Percentiles rank a stretch among this genome's conserved stretches.
Evolutionary conservation across 225 moss, liverwort and hornwort species (phyloP).

Genomic region (Anthoceros angustus): DNA sequence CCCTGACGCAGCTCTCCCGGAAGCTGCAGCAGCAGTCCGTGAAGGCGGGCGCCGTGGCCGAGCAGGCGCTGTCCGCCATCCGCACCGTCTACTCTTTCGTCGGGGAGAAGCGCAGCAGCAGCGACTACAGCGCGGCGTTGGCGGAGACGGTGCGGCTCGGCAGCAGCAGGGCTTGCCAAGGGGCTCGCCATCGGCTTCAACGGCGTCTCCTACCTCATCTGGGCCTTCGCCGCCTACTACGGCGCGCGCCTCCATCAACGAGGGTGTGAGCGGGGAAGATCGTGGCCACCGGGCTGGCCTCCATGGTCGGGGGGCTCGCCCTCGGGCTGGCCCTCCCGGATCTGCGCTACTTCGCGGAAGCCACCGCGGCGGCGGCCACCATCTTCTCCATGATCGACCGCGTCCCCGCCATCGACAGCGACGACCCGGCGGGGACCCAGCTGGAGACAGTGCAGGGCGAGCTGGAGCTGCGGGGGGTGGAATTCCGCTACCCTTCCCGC

Average conservation of each 20-base stretch:
- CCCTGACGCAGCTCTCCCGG: background rate
- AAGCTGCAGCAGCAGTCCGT: background rate
- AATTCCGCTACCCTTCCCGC: slow-evolving; percentile 84
- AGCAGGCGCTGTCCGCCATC: slow-evolving; percentile 68
- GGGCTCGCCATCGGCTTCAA: slow-evolving; percentile 80
- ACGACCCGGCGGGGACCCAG: slow-evolving; percentile 32
- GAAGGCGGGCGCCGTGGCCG: background rate
- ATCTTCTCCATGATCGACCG: slow-evolving; percentile 70
- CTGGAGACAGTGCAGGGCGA: slow-evolving; percentile 49
- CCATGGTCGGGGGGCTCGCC: background rate
- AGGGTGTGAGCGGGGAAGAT: slow-evolving; percentile 11
- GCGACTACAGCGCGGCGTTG: slow-evolving; percentile 54
- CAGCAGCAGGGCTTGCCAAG: slow-evolving; percentile 69
- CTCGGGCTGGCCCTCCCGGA: slow-evolving; percentile 71
- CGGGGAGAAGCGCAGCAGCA: slow-evolving; percentile 53
- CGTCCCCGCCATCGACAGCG: slow-evolving; percentile 44
- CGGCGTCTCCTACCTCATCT: slow-evolving; percentile 66
- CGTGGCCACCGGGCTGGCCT: background rate
- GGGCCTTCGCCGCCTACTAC: slow-evolving; percentile 84
- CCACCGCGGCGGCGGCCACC: slow-evolving; percentile 62
- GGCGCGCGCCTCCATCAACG: slow-evolving; percentile 58
- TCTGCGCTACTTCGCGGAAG: slow-evolving; percentile 67
- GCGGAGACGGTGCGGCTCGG: slow-evolving; percentile 49
- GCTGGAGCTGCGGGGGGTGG: slow-evolving; percentile 57
- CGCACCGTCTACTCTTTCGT: slow-evolving; percentile 86